Percentiles rank a stretch among this genome's conserved stretches.
Conservation (phyloP, 1,284 basidiomycete species). For the Ceratobasidium sp. region DNA sequence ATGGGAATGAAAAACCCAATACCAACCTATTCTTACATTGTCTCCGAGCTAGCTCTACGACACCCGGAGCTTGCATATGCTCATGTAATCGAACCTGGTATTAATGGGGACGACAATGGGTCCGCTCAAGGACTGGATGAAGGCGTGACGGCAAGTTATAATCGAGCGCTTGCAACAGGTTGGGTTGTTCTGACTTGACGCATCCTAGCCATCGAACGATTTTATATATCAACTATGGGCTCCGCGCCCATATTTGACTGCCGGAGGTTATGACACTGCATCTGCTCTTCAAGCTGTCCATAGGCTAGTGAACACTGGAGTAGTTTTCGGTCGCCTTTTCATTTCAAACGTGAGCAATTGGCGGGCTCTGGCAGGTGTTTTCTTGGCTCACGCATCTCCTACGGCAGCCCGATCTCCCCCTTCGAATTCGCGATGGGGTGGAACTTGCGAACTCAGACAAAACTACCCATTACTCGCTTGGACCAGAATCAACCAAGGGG, state of each 20-base stretch:
- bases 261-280: slow-evolving; percentile 54
- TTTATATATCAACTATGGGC: slow-evolving; percentile 39
- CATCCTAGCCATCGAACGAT: slow-evolving; percentile 47
- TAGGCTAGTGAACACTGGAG: slow-evolving; percentile 47
- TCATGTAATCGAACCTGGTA: slow-evolving; percentile 51
- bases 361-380: neutral
- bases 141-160: slow-evolving; percentile 35
- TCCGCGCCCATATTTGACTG: slow-evolving; percentile 54
- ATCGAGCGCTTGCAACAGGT: slow-evolving; percentile 45
- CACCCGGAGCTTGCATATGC: slow-evolving; percentile 54
- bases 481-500: neutral
- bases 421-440: slow-evolving; percentile 47
- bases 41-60: slow-evolving; percentile 44
- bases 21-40: slow-evolving; percentile 52
- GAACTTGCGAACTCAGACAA: neutral
- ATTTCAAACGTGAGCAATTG: slow-evolving; percentile 52
- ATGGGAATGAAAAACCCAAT: slow-evolving; percentile 47
- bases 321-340: slow-evolving; percentile 59
- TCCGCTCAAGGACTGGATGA: slow-evolving; percentile 44
- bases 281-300: slow-evolving; percentile 2
- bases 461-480: slow-evolving; percentile 1
- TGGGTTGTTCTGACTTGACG: too few relatives aligned
- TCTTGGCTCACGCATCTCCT: neutral
- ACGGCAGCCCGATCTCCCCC: slow-evolving; percentile 60
- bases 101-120: slow-evolving; percentile 45